Evolutionary conservation across 768 basidiomycete genomes (phyloP).

Genomic region (Infundibulicybe gibba): DNA sequence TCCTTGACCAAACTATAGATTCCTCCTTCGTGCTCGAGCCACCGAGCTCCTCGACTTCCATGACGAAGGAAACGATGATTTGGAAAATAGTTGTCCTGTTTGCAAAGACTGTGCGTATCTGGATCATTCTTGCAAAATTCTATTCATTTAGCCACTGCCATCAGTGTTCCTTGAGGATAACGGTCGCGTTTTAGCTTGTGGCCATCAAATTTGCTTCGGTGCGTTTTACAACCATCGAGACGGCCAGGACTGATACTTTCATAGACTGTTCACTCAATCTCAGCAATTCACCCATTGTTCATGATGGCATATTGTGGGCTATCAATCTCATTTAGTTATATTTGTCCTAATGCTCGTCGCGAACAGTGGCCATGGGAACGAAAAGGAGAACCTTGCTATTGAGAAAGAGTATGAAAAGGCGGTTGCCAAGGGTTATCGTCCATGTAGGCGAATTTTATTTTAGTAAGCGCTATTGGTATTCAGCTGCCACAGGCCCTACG

Average conservation of each 20-base stretch:
- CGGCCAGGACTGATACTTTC: neutral
- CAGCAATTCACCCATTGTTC: constrained; percentile 45
- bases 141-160: neutral
- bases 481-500: constrained; percentile 44
- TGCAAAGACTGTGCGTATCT: constrained; percentile 58
- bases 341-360: neutral
- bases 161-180: constrained; percentile 45
- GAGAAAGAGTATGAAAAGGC: constrained; percentile 59
- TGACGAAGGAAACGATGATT: constrained; percentile 37
- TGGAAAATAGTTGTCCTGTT: constrained; percentile 51
- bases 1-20: constrained; percentile 21
- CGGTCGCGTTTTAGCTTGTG: constrained; percentile 61
- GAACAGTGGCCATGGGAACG: constrained; percentile 48
- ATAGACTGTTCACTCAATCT: constrained; percentile 56
- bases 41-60: constrained; percentile 40
- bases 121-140: neutral
- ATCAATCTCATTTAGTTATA: neutral
- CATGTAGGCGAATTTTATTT: constrained; percentile 37
- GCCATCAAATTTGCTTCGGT: constrained; percentile 67
- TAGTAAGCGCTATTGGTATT: neutral
- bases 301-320: constrained; percentile 59
- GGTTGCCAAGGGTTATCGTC: constrained; percentile 52
- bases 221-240: constrained; percentile 5
- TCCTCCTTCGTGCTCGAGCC: constrained; percentile 43
- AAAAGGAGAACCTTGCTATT: constrained; percentile 47